phyloP scores from a whole-genome alignment of 2,329 filamentous ascomycete species.

The Biscogniauxia marginata region DNA sequence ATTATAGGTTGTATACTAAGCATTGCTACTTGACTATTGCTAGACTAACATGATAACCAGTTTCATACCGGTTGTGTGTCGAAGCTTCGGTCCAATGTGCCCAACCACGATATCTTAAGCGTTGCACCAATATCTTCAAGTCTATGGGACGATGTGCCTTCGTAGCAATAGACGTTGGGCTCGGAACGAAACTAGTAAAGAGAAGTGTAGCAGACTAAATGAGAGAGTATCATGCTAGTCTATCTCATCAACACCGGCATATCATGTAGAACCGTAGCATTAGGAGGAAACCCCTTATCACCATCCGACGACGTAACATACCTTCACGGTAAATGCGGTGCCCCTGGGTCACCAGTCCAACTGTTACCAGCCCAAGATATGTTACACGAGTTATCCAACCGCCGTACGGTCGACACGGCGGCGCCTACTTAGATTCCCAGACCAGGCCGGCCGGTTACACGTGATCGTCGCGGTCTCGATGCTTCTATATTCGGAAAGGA shows the following conservation, averaged over 20 bases:
- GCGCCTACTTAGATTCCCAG: no score
- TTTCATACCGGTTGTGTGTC: neutral
- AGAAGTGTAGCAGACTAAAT: neutral
- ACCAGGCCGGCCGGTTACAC: neutral
- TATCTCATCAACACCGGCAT: neutral
- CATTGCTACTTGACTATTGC: neutral
- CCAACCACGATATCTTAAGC: neutral
- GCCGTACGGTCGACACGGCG: no score
- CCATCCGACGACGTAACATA: neutral
- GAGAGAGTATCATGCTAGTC: neutral
- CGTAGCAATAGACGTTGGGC: neutral
- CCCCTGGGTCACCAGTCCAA: neutral
- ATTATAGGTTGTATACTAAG: neutral
- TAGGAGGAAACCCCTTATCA: neutral
- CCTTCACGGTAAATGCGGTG: neutral
- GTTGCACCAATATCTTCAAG: neutral
- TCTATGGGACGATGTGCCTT: neutral
- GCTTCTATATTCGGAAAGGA: neutral
- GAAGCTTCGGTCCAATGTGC: neutral
- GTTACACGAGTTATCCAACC: neutral
- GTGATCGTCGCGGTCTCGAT: neutral
- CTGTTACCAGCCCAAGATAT: neutral
- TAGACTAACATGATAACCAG: neutral
- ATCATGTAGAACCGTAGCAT: neutral
- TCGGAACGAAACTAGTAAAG: neutral